Base-by-base conservation (phyloP, 208 protist genomes). In the Trypanosoma congolense region DNA sequence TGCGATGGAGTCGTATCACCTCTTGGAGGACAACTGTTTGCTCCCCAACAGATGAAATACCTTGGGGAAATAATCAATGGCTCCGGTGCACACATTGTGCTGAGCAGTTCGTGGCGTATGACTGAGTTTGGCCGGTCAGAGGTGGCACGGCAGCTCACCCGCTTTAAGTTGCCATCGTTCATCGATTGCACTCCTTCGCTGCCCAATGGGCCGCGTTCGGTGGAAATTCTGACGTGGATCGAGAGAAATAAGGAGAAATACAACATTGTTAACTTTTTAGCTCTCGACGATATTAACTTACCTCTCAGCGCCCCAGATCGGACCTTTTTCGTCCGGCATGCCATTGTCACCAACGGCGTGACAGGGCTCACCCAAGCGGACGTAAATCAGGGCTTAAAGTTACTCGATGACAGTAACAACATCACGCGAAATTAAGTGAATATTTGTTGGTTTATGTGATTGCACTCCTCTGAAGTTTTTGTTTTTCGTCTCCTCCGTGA, bases 1-100 rank as follows among this genome's bases (percentile, higher is more conserved):
- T 89, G 81, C 42, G 81, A 89, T 59, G 81, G 81, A 38, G 81
- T 89, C 16, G 58, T 89, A 1, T 89, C 81, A 12, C 81, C 81
- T 1, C 59, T 89, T 50, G 56, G 45, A 0, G 70, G 72, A 4
- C 42, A 58, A 22, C 25, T 62, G 29, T 67, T 89, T 58, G 67
- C 73, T 24, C 24, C 35, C 5, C 62, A 62, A 33, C 73, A 85
- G 44, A 89, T 89, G 81, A 41, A 44, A 14, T 47, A 66, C 1
- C 62, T 89, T 12, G 73, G 73, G 50, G 33, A 45, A 2, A 83
- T 89, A 33, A 10, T 89, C 5, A 56, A 65, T 16, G 61, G 61
- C 10, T 83, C 71, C 18, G 68, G 69, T 1, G 81, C 81, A 10
- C 75, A 82, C 46, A 85, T 89, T 55, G 81, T 89, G 0, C 42